Conservation (phyloP, 2,329 filamentous ascomycete genomes). For the Chalara sp. region DNA sequence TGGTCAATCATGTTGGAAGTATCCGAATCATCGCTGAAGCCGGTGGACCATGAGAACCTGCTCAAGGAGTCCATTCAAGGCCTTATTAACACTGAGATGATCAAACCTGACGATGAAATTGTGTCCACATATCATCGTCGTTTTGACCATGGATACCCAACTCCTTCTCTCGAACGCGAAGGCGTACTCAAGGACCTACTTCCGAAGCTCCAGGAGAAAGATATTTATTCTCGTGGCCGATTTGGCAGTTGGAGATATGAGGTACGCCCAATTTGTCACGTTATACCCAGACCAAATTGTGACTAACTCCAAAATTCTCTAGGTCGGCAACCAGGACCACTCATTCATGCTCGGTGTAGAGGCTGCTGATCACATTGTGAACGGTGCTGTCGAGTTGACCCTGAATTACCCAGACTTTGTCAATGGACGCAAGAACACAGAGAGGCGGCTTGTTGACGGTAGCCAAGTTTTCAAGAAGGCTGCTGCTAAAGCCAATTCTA, state of each 20-base stretch:
- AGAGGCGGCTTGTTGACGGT: slow-evolving; percentile 30
- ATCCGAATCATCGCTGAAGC: slow-evolving; percentile 92
- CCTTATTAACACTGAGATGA: slow-evolving; percentile 96
- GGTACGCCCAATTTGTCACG: slow-evolving; percentile 49
- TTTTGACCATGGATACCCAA: slow-evolving; percentile 98
- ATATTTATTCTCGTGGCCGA: slow-evolving; percentile 90
- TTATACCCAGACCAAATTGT: background rate
- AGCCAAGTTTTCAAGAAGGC: slow-evolving; percentile 25
- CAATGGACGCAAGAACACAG: slow-evolving; percentile 41
- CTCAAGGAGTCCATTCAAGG: slow-evolving; percentile 91
- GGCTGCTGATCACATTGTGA: slow-evolving; percentile 66
- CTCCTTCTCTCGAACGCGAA: slow-evolving; percentile 89
- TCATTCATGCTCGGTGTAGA: slow-evolving; percentile 74
- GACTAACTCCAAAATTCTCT: background rate
- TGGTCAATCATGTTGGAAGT: slow-evolving; percentile 99
- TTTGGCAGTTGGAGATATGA: slow-evolving; percentile 99
- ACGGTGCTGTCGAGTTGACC: slow-evolving; percentile 67
- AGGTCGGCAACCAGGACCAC: slow-evolving; percentile 68
- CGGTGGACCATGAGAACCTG: slow-evolving; percentile 78
- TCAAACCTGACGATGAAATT: slow-evolving; percentile 85
- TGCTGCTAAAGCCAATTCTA: slow-evolving; percentile 22
- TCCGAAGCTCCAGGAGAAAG: slow-evolving; percentile 83
- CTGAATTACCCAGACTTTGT: slow-evolving; percentile 75
- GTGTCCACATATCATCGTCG: slow-evolving; percentile 97
- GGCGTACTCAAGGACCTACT: slow-evolving; percentile 88